Base-by-base conservation (phyloP, 2,329 filamentous ascomycete genomes). In the Ceratocystis huliohia region DNA sequence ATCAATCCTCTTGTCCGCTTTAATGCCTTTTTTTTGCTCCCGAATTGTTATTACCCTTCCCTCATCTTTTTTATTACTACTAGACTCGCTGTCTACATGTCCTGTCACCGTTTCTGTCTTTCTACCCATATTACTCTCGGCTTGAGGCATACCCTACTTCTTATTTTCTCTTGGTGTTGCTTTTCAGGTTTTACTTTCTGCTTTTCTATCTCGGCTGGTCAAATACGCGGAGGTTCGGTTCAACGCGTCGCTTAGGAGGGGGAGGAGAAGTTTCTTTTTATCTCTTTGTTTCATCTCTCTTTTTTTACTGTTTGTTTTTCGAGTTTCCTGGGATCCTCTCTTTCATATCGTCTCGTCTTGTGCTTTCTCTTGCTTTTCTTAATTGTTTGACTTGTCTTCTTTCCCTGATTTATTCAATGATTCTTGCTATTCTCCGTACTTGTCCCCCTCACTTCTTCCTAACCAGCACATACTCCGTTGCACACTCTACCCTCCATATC, bases 81-180 rank as follows among this genome's bases (percentile, higher is more conserved):
- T 17, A 20, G 53, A 61, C 61, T 61, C 37, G 17, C 53, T 61
- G 56, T 66, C 45, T 63, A 30, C 37, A 41, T 15, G 37, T 41
- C n/a, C 20, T 15, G 10, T 45, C 33, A 10, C 59, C 17, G 44
- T 46, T 20, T 22, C 6, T 41, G 45, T 41, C n/a, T 63, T 25
- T 48, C 44, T 30, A 10, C 41, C 5, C 37, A 22, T 63, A 4
- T 10, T 33, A 8, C 20, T 10, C 10, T 41, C 25, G 17, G n/a
- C 28, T 4, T 20, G 48, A 25, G 22, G 48, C 7, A 1, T 53
- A 13, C 10, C 37, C 13, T 41, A 15, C 37, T 15, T 41, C 37
- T 15, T 41, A 4, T 41, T 53, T 17, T 53, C n/a, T 25, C 48
- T 25, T n/a, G 48, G 48, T 22, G 48, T n/a, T 53, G 17, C 6